phyloP scores from a whole-genome alignment of 148 eudicot species.

The Rhododendron henanense region DNA sequence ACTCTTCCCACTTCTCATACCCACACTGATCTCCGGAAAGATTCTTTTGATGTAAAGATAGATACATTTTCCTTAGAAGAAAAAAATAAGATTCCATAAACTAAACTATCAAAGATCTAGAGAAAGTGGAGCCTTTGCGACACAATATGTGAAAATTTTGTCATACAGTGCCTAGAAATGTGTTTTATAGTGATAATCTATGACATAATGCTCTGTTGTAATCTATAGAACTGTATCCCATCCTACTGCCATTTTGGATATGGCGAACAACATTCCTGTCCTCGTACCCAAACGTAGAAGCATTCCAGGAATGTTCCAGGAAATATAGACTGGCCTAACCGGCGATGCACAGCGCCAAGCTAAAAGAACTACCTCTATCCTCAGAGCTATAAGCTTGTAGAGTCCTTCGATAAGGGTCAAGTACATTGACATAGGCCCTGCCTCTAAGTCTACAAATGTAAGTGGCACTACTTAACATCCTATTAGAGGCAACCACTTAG shows the following conservation, averaged over 20 bases:
- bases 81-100: not conserved
- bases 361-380: not conserved
- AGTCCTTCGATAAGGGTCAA: not conserved
- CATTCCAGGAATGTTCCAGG: not conserved
- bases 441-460: not conserved
- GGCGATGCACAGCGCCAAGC: not conserved
- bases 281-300: not conserved
- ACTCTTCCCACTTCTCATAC: too few relatives aligned
- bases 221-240: too few relatives aligned
- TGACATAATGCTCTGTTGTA: not conserved
- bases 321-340: not conserved
- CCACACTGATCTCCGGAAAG: too few relatives aligned
- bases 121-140: not conserved
- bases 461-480: not conserved
- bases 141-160: not conserved
- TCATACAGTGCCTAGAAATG: not conserved
- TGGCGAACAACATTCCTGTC: not conserved
- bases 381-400: not conserved
- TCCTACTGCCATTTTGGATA: not conserved
- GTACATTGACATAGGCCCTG: not conserved
- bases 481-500: not conserved
- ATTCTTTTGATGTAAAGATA: too few relatives aligned
- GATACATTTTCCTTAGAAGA: not conserved
- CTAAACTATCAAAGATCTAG: not conserved
- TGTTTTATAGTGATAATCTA: not conserved